Evolutionary conservation across 306 rosid genomes (phyloP).

Genomic region (Neltuma alba): DNA sequence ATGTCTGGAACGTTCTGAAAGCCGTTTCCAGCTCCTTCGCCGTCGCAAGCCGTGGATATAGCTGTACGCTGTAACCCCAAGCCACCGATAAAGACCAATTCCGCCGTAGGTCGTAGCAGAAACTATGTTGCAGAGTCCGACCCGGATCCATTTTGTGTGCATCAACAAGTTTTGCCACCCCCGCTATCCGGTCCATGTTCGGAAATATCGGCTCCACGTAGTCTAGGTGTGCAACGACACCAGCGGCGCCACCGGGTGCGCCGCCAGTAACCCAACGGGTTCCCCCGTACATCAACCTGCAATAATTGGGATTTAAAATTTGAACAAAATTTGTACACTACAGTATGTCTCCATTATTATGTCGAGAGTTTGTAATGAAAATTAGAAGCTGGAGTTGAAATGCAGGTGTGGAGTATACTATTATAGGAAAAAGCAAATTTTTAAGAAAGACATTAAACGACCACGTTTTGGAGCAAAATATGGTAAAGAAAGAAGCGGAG

Average conservation of each 20-base stretch:
- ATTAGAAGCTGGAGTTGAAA: neutral
- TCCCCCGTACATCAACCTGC: slow-evolving; percentile 68
- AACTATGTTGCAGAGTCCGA: slow-evolving; percentile 55
- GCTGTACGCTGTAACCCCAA: slow-evolving; percentile 71
- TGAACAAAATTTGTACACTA: neutral
- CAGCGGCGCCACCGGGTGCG: slow-evolving; percentile 74
- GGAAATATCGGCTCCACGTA: slow-evolving; percentile 62
- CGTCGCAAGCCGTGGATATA: slow-evolving; percentile 52
- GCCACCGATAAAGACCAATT: slow-evolving; percentile 76
- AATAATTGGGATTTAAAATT: slow-evolving; percentile 10
- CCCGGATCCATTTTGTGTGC: slow-evolving; percentile 60
- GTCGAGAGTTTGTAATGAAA: neutral
- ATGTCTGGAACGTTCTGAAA: slow-evolving; percentile 53
- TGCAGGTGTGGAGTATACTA: neutral
- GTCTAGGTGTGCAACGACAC: slow-evolving; percentile 78
- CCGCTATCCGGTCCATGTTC: slow-evolving; percentile 43
- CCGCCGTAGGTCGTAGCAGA: slow-evolving; percentile 58
- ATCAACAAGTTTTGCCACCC: slow-evolving; percentile 28
- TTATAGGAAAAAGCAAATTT: neutral
- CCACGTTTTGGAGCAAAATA: neutral
- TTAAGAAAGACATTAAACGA: neutral
- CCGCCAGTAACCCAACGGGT: slow-evolving; percentile 64
- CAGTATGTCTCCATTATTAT: neutral
- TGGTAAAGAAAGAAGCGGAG: neutral
- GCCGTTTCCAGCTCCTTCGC: slow-evolving; percentile 55